Evolutionary conservation across 305 asterid species (phyloP), one percentile per base, ranked within the genome.

Genomic region (Solanum hybrid): DNA sequence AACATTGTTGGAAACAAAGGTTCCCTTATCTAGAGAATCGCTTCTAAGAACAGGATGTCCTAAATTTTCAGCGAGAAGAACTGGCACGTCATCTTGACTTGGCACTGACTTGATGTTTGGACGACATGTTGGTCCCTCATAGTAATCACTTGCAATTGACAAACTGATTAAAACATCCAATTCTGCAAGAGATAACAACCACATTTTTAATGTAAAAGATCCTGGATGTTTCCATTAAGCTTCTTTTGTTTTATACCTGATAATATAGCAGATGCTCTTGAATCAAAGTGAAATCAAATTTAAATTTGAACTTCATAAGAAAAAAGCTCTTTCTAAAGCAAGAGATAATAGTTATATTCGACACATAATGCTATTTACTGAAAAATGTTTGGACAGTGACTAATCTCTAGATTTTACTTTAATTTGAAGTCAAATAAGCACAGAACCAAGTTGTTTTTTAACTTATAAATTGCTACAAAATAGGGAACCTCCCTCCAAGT

Each of bases 151-250:
- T 86, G 97, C 98, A 92, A 97, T 92, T 72, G 99, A 93, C 86
- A 97, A 93, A 97, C 98, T 97, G 94, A 97, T 96, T 89, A 97
- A 93, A 90, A 95, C 98, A 92, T 97, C 99, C 93, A 97, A 93
- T 96, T 97, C 99, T 97, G 98, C 95, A 93, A 91, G 90, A 92
- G 45, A 72, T 86, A 91, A 89, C 90, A 87, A 45, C 91, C 87
- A 91, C 39, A 80, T 80, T 57, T 36, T 22, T 41, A 36, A 88
- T 51, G 79, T 82, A 70, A 88, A 68, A 88, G 89, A 39, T 61
- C 15, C 87, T 8, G 2, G 2, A 39, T 82, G 24, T 39, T 82
- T 24, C 31, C 68, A 39, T 26, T 39, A 26, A 26, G 87, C 87
- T 82, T 39, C 87, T 24, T 37, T 82, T 39, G 34, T 39, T 26